Evolutionary conservation across 768 basidiomycete species (phyloP), one percentile per base, ranked within the genome.

Genomic region (Agaricus blazei): DNA sequence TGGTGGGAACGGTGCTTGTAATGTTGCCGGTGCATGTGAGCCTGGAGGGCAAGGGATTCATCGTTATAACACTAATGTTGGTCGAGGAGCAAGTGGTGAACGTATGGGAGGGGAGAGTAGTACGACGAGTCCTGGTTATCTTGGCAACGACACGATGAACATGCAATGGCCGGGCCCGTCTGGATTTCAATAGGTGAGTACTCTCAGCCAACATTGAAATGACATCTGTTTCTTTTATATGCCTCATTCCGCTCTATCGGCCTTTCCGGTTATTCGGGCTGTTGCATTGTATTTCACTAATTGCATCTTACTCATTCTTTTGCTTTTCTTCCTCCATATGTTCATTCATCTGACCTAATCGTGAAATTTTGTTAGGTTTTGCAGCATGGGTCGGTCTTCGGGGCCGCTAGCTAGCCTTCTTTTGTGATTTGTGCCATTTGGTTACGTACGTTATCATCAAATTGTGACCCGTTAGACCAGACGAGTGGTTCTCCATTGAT

Each of bases 91-190:
- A 9, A 40, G 28, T 41, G 46, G 28, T 24, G 28, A 14, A n/a
- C 46, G 37, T 14, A 34, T 12, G 9, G 36, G 44, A 14, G 45
- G 45, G 9, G 23, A 34, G 2, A 26, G 48, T 36, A 15, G 46
- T 12, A 36, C 46, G 34, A 38, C n/a, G 44, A 36, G 36, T 49
- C 38, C 60, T 48, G 55, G 54, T 5, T 63, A 64, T 40, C 65
- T 78, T 51, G 77, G 84, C 60, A 70, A 69, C 49, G 79, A 80
- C 59, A 76, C 80, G 40, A 76, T 84, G 47, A 75, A 78, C 27
- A 84, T 88, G 83, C 5, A 7, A 34, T 88, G 87, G 85, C 83
- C 82, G 1, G 76, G 71, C 57, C 82, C 84, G n/a, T 84, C 85
- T 1, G 78, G 81, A 15, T 85, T 85, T 60, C 83, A 84, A 85